Evolutionary conservation across 192 early-diverging fungal species (phyloP).

Genomic region (Umbelopsis sp.): DNA sequence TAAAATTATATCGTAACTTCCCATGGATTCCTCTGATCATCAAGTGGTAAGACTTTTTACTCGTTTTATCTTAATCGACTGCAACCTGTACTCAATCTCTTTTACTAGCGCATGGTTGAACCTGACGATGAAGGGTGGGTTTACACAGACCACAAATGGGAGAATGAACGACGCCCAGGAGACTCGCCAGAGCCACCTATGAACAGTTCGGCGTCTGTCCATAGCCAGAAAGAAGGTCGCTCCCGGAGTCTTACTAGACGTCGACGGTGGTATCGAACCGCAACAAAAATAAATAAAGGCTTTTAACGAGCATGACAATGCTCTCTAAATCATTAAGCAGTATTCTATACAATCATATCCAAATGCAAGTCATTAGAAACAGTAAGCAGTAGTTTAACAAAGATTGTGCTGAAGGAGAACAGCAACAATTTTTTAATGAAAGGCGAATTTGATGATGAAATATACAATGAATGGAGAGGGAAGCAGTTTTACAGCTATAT

Average conservation of each 20-base stretch:
- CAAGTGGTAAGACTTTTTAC: not conserved
- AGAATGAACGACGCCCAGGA: conserved; percentile 23
- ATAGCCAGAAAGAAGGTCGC: conserved; percentile 7
- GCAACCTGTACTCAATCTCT: not conserved
- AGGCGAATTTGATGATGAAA: conserved; percentile 10
- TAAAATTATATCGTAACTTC: not conserved
- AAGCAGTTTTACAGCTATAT: not conserved
- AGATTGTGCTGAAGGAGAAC: not conserved
- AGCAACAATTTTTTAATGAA: not conserved
- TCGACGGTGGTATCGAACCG: conserved; percentile 7
- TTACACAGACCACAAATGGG: conserved; percentile 42
- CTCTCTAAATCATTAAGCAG: not conserved
- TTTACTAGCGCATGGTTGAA: conserved; percentile 26
- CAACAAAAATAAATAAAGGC: conserved; percentile 4
- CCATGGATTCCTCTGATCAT: not conserved
- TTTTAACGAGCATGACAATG: not conserved
- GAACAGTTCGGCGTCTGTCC: not conserved
- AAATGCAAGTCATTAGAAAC: not conserved
- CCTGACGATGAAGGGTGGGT: conserved; percentile 46
- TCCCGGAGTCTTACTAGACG: not conserved
- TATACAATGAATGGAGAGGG: conserved; percentile 24
- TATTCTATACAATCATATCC: not conserved
- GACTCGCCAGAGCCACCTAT: conserved; percentile 19
- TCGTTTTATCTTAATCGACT: not conserved
- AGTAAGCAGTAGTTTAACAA: not conserved